phyloP scores from a whole-genome alignment of 1,139 yeast species.

The Blastobotrys proliferans region DNA sequence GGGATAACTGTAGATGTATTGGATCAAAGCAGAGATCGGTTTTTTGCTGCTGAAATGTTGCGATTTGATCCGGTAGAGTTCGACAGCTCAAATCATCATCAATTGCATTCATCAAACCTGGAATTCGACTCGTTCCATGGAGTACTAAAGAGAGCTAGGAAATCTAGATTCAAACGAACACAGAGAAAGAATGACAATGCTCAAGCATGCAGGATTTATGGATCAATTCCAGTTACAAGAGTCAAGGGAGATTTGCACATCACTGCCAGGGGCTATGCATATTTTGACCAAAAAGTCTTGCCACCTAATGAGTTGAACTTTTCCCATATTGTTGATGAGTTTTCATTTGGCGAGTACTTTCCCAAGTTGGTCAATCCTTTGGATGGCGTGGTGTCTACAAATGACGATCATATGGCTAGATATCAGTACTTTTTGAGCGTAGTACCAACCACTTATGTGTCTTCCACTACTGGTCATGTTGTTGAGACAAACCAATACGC shows the following conservation, averaged over 20 bases:
- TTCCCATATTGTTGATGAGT: conserved; percentile 79
- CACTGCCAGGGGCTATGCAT: conserved; percentile 67
- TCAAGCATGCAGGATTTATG: conserved; percentile 86
- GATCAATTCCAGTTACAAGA: conserved; percentile 79
- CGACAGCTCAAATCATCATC: conserved; percentile 17
- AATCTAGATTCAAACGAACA: conserved; percentile 58
- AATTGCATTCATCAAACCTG: conserved; percentile 11
- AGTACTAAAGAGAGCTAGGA: conserved; percentile 24
- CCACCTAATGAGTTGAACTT: conserved; percentile 55
- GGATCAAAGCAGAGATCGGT: conserved; percentile 73
- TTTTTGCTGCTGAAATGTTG: conserved; percentile 71
- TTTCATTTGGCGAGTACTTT: conserved; percentile 86
- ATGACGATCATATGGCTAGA: conserved; percentile 30
- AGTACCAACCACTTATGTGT: conserved; percentile 76
- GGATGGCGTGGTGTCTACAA: conserved; percentile 46
- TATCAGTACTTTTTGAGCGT: conserved; percentile 67
- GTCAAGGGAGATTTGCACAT: conserved; percentile 84
- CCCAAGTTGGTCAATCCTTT: conserved; percentile 85
- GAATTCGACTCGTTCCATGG: conserved; percentile 23
- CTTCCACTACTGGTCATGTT: conserved; percentile 55
- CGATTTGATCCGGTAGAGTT: conserved; percentile 37
- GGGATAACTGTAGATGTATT: conserved; percentile 68
- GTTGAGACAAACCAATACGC: conserved; percentile 87
- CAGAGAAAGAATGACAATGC: conserved; percentile 43
- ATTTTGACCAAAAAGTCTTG: conserved; percentile 40